phyloP scores from a whole-genome alignment of 2,329 filamentous ascomycete genomes.

The Ascochyta lentis region DNA sequence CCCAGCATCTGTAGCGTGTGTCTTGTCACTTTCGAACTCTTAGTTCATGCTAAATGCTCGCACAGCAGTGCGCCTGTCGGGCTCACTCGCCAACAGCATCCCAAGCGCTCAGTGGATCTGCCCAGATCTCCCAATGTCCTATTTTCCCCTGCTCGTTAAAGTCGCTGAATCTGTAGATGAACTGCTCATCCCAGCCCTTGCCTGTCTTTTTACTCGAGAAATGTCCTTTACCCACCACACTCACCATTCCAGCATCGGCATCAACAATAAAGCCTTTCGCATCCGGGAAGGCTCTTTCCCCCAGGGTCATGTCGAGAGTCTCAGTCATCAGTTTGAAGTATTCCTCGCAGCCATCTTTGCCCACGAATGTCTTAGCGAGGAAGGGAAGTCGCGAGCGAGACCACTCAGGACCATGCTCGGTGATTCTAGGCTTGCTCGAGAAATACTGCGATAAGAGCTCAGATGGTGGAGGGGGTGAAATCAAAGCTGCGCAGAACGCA shows the following conservation, averaged over 20 bases:
- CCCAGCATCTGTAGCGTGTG: too few relatives aligned
- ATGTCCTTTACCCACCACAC: constrained; percentile 43
- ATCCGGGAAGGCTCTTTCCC: constrained; percentile 42
- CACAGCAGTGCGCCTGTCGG: not conserved
- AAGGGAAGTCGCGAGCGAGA: constrained; percentile 48
- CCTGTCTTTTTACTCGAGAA: constrained; percentile 50
- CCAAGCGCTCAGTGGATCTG: constrained; percentile 54
- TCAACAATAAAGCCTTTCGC: constrained; percentile 47
- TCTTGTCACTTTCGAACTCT: not conserved
- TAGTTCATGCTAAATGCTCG: not conserved
- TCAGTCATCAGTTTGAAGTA: constrained; percentile 49
- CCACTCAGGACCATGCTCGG: constrained; percentile 53
- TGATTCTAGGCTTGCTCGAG: constrained; percentile 42
- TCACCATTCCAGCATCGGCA: constrained; percentile 44
- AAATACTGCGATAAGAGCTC: constrained; percentile 40
- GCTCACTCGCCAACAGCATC: constrained; percentile 42
- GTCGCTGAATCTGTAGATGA: constrained; percentile 51
- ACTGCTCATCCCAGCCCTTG: constrained; percentile 50
- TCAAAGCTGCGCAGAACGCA: constrained; percentile 39
- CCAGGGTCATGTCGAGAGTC: constrained; percentile 44
- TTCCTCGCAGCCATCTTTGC: constrained; percentile 43
- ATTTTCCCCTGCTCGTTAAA: constrained; percentile 50
- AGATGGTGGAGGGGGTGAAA: constrained; percentile 32
- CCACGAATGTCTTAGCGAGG: constrained; percentile 47
- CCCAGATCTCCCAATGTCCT: constrained; percentile 55